These are phyloP conservation scores for Sporothrix mexicana DNA, from an alignment of 2,329 filamentous ascomycete species.

Conservation along the genomic window DNA sequence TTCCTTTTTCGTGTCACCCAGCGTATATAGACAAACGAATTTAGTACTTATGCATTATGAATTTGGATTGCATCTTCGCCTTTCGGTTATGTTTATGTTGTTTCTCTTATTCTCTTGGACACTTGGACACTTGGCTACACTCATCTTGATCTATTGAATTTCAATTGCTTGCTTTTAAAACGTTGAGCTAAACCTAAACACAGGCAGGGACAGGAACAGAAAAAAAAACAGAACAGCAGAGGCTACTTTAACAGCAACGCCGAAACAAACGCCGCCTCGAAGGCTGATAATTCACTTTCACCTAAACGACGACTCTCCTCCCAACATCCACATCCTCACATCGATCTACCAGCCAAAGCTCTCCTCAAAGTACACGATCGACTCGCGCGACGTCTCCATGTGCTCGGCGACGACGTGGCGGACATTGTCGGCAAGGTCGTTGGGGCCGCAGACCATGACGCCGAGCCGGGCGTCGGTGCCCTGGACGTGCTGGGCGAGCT, in stretches of 20 bases:
- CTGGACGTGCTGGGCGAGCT: constrained; percentile 25
- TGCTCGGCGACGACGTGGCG: constrained; percentile 28
- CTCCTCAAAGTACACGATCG: constrained; percentile 39
- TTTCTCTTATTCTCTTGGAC: background rate
- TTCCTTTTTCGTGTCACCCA: constrained; percentile 26
- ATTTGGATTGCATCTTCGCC: background rate
- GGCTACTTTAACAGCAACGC: background rate
- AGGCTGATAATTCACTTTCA: too few species aligned
- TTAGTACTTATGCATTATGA: constrained; percentile 28
- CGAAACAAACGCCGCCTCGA: background rate
- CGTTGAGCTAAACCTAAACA: background rate
- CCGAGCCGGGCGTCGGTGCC: constrained; percentile 31
- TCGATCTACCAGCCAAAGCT: constrained; percentile 38
- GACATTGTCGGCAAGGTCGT: constrained; percentile 34
- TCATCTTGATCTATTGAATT: background rate
- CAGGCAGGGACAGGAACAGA: background rate
- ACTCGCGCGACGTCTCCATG: constrained; percentile 33
- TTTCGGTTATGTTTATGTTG: background rate
- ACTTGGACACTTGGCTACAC: too few species aligned
- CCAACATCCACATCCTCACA: background rate
- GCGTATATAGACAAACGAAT: constrained; percentile 34
- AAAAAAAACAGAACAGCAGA: background rate
- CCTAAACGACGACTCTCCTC: background rate
- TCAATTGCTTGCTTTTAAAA: constrained; percentile 4
- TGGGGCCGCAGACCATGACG: constrained; percentile 37